phyloP scores from a whole-genome alignment of 371 early-diverging fungal species.

The Enteropsectra breve region DNA sequence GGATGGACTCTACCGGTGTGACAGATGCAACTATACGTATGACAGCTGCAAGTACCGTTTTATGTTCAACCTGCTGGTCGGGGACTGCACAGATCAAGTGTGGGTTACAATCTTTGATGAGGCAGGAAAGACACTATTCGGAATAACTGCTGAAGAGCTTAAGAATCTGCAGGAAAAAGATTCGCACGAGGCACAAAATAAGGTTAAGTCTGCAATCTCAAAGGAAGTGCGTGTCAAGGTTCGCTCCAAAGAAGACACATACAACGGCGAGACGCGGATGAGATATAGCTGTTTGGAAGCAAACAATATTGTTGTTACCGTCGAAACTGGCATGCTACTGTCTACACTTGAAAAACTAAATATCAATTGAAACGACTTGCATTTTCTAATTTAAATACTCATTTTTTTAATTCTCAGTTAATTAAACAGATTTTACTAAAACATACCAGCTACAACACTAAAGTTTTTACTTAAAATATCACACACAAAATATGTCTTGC shows the following conservation, averaged over 20 bases:
- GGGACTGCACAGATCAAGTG: constrained; percentile 51
- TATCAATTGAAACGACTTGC: too few species aligned
- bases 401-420: not conserved
- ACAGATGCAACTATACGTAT: constrained; percentile 51
- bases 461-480: too few species aligned
- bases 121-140: constrained; percentile 44
- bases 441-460: too few species aligned
- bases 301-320: constrained; percentile 16
- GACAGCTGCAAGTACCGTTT: constrained; percentile 53
- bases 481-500: too few species aligned
- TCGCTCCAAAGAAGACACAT: constrained; percentile 41
- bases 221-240: constrained; percentile 39
- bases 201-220: constrained; percentile 31
- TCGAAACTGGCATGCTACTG: constrained; percentile 35
- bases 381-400: not conserved
- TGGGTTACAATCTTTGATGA: constrained; percentile 57
- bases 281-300: constrained; percentile 30
- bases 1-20: constrained; percentile 51
- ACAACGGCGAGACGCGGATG: constrained; percentile 44
- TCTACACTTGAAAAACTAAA: constrained; percentile 30
- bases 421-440: too few species aligned
- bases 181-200: constrained; percentile 16
- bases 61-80: constrained; percentile 35
- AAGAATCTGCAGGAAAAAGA: constrained; percentile 40
- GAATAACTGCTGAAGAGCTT: constrained; percentile 35